These are phyloP conservation scores for Breynia disticha DNA, from an alignment of 441 rosid genomes.

Conservation along the genomic window DNA sequence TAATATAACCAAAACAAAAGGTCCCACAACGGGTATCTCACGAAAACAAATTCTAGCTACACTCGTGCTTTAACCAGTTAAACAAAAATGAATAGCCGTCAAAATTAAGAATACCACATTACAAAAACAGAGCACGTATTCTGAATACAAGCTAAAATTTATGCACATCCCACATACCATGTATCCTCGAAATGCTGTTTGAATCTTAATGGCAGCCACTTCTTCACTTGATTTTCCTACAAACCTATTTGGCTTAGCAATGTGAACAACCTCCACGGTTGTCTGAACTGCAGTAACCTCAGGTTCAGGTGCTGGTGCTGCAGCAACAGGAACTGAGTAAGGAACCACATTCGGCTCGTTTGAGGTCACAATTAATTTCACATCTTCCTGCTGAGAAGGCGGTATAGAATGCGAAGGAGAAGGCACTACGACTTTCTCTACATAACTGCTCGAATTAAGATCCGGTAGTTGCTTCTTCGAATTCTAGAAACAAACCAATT, in stretches of 20 bases:
- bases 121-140: too few species aligned
- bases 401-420: constrained; percentile 29
- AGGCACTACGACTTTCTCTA: constrained; percentile 20
- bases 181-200: constrained; percentile 75
- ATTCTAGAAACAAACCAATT: constrained; percentile 30
- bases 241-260: constrained; percentile 27
- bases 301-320: constrained; percentile 20
- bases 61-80: too few species aligned
- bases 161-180: constrained; percentile 31
- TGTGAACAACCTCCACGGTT: constrained; percentile 34
- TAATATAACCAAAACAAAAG: too few species aligned
- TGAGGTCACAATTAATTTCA: constrained; percentile 33
- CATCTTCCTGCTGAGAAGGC: constrained; percentile 34
- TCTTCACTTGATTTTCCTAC: constrained; percentile 63
- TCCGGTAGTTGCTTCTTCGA: constrained; percentile 40
- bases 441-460: constrained; percentile 25
- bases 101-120: too few species aligned
- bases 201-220: constrained; percentile 75
- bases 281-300: constrained; percentile 26
- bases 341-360: constrained; percentile 29
- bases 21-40: too few species aligned
- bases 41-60: too few species aligned
- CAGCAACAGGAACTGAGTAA: constrained; percentile 31
- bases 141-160: background rate
- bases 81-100: too few species aligned